A percentile compares a stretch with the other conserved stretches of the same genome.
Conservation (phyloP, 192 early-diverging fungal genomes). For the Coemansia sp. region DNA sequence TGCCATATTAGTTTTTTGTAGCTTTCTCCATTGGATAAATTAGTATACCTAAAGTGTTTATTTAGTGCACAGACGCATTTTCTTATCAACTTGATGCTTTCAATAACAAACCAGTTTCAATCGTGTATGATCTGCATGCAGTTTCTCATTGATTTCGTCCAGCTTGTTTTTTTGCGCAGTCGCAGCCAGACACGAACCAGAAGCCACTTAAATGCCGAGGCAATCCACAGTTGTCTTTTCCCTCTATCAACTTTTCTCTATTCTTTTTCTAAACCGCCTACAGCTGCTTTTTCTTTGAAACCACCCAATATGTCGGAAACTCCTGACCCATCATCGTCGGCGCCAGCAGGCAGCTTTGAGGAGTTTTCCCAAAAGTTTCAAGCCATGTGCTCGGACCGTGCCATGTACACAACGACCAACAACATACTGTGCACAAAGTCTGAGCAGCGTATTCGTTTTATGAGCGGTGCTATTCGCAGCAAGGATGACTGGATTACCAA, state of each 20-base stretch:
- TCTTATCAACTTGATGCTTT: constrained; percentile 45
- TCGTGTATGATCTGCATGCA: constrained; percentile 1
- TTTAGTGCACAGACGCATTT: not conserved
- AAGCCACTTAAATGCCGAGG: not conserved
- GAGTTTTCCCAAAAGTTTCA: constrained; percentile 10
- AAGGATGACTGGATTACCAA: constrained; percentile 55
- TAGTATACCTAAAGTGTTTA: no score
- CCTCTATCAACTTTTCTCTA: not conserved
- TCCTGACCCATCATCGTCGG: no score
- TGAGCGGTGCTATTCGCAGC: constrained; percentile 53
- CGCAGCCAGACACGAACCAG: not conserved
- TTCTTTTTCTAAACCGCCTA: not conserved
- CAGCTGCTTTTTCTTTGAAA: not conserved
- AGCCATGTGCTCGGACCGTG: not conserved
- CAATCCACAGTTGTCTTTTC: not conserved
- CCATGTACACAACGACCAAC: constrained; percentile 9
- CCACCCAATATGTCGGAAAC: not conserved
- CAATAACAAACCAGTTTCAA: not conserved
- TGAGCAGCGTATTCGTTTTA: constrained; percentile 33
- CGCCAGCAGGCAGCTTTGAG: constrained; percentile 1
- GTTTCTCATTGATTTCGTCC: not conserved
- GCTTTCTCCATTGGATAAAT: no score
- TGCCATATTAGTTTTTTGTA: no score
- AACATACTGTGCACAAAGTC: constrained; percentile 18
- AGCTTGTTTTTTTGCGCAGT: not conserved